A percentile compares a stretch with the other conserved stretches of the same genome.
Conservation (phyloP, 2,329 filamentous ascomycete species). For the Epichloe gansuensis region DNA sequence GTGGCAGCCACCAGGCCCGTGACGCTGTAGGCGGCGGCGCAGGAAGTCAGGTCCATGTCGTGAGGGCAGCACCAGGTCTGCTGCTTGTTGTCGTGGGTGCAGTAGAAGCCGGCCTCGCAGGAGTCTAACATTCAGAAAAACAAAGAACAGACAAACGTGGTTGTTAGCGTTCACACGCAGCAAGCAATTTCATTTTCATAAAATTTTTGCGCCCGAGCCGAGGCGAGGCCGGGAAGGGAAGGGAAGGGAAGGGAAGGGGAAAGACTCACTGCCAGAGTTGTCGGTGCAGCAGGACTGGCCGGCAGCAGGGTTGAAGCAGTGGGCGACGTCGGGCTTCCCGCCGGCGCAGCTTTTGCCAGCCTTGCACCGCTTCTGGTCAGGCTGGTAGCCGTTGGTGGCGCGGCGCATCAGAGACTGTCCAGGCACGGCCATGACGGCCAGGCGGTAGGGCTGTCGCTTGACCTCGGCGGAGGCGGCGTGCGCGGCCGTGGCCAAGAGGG, state of each 20-base stretch:
- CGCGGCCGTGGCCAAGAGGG: slow-evolving; percentile 22
- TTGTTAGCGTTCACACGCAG: too few relatives aligned
- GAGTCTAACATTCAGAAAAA: too few relatives aligned
- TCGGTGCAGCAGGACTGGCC: slow-evolving; percentile 46
- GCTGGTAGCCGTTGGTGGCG: slow-evolving; percentile 35
- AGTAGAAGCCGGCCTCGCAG: slow-evolving; percentile 49
- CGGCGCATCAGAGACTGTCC: slow-evolving; percentile 31
- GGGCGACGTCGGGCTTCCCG: slow-evolving; percentile 29
- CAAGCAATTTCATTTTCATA: too few relatives aligned
- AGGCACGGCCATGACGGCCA: slow-evolving; percentile 23
- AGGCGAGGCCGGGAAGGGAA: too few relatives aligned
- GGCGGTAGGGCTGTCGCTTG: slow-evolving; percentile 23
- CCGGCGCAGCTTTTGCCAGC: slow-evolving; percentile 38
- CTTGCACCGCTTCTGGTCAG: slow-evolving; percentile 34
- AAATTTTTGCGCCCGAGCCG: too few relatives aligned
- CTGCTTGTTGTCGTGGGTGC: slow-evolving; percentile 37
- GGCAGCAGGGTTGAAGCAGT: slow-evolving; percentile 43
- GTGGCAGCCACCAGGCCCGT: slow-evolving; percentile 28
- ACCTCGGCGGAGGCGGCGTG: slow-evolving; percentile 15
- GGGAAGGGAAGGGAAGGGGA: too few relatives aligned
- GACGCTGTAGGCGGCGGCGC: slow-evolving; percentile 40
- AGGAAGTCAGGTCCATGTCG: slow-evolving; percentile 37
- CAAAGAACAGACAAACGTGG: background rate
- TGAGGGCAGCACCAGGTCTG: slow-evolving; percentile 50
- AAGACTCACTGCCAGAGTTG: slow-evolving; percentile 41